A percentile compares a stretch with the other conserved stretches of the same genome.
These are phyloP conservation scores for Diplodia seriata DNA, from an alignment of 2,329 filamentous ascomycete genomes.

Conservation along the genomic window DNA sequence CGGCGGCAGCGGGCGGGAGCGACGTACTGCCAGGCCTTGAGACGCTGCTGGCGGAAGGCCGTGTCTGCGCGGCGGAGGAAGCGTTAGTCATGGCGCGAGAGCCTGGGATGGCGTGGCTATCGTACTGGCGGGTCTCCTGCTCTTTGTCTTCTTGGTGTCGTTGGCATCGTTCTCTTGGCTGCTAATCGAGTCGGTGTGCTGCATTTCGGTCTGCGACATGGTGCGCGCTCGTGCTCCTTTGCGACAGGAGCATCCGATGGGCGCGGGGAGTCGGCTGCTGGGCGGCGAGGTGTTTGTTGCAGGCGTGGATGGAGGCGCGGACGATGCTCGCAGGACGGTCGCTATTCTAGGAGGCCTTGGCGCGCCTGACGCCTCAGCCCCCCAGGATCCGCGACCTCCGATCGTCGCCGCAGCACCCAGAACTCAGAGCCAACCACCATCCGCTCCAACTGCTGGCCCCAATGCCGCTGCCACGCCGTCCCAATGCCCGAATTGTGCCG, in stretches of 20 bases:
- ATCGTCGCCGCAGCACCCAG: neutral
- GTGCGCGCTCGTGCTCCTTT: constrained; percentile 28
- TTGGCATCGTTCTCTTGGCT: constrained; percentile 51
- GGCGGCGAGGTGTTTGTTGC: neutral
- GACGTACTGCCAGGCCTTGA: constrained; percentile 98
- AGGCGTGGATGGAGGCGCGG: constrained; percentile 24
- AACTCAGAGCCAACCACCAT: neutral
- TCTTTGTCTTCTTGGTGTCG: constrained; percentile 74
- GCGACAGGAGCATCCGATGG: constrained; percentile 21
- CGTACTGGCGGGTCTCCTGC: constrained; percentile 86
- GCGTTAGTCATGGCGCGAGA: constrained; percentile 32
- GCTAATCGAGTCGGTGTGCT: constrained; percentile 52
- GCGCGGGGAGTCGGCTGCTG: neutral
- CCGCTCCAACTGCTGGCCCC: neutral
- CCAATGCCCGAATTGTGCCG: neutral
- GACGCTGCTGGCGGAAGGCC: constrained; percentile 92
- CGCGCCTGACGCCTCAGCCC: constrained; percentile 19
- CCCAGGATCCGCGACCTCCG: neutral
- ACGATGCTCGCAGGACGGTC: constrained; percentile 18
- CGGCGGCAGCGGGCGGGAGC: constrained; percentile 31
- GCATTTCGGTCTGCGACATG: constrained; percentile 56
- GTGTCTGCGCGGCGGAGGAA: constrained; percentile 69
- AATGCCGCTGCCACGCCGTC: neutral
- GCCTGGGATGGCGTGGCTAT: constrained; percentile 32
- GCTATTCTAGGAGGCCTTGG: constrained; percentile 30